Conservation (phyloP, 2,329 filamentous ascomycete species). For the Sarocladium oryzae region DNA sequence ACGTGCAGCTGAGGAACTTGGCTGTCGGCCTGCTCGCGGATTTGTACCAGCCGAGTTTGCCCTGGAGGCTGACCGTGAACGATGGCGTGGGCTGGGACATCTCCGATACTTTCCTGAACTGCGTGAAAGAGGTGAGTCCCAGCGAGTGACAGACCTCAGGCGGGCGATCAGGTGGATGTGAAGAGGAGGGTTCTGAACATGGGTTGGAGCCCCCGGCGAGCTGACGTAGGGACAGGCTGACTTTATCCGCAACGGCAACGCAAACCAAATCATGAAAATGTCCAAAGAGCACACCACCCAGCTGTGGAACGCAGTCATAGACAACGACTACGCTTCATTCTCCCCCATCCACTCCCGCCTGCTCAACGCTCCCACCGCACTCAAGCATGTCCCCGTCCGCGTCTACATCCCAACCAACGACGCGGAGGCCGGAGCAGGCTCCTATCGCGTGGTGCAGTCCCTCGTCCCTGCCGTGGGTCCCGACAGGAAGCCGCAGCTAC, state of each 20-base stretch:
- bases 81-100: conserved; percentile 55
- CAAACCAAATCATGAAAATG: conserved; percentile 83
- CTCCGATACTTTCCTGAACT: conserved; percentile 56
- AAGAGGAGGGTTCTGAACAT: background rate
- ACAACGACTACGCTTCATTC: conserved; percentile 69
- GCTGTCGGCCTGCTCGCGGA: conserved; percentile 49
- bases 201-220: no score
- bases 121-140: conserved; percentile 51
- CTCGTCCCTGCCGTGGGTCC: conserved; percentile 49
- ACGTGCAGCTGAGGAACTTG: conserved; percentile 46
- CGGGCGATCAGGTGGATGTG: background rate
- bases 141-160: background rate
- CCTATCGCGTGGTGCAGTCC: conserved; percentile 69
- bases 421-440: conserved; percentile 26
- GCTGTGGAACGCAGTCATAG: conserved; percentile 74
- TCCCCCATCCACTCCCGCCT: conserved; percentile 69
- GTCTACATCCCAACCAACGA: conserved; percentile 63
- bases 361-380: conserved; percentile 64
- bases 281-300: conserved; percentile 77
- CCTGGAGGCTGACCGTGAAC: conserved; percentile 48
- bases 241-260: conserved; percentile 80
- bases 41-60: conserved; percentile 47
- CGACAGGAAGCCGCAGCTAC: conserved; percentile 36
- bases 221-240: conserved; percentile 53
- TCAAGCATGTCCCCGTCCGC: conserved; percentile 80